phyloP scores from a whole-genome alignment of 2,329 filamentous ascomycete species.

The Bipolaris oryzae region DNA sequence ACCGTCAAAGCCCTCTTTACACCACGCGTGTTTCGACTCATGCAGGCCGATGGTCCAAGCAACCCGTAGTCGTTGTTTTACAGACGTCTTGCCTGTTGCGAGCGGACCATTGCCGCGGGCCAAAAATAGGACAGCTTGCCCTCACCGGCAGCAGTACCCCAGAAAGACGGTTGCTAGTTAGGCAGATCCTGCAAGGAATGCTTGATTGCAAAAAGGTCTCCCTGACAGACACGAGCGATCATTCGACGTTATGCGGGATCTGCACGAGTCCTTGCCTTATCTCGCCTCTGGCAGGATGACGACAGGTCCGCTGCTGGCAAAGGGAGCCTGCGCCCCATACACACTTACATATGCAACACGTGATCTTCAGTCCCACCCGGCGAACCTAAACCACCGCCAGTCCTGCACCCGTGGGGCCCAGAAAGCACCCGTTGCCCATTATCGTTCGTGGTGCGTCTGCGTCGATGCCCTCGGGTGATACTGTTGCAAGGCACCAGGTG shows the following conservation, averaged over 20 bases:
- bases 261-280: slow-evolving; percentile 39
- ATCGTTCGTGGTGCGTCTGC: too few relatives aligned
- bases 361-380: neutral
- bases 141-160: slow-evolving; percentile 32
- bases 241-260: slow-evolving; percentile 36
- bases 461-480: neutral
- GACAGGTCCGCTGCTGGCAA: slow-evolving; percentile 14
- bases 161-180: slow-evolving; percentile 35
- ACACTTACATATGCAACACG: neutral
- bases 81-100: slow-evolving; percentile 23
- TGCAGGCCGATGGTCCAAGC: slow-evolving; percentile 21
- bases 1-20: slow-evolving; percentile 11
- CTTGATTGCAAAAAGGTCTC: slow-evolving; percentile 18
- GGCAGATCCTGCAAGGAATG: slow-evolving; percentile 25
- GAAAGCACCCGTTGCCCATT: neutral
- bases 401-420: neutral
- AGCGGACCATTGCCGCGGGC: slow-evolving; percentile 21
- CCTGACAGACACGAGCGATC: slow-evolving; percentile 31
- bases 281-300: slow-evolving; percentile 30
- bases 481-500: neutral
- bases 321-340: too few relatives aligned
- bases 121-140: slow-evolving; percentile 42
- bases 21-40: slow-evolving; percentile 28
- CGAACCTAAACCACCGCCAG: slow-evolving; percentile 6
- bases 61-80: slow-evolving; percentile 14